A percentile compares a stretch with the other conserved stretches of the same genome.
phyloP scores from a whole-genome alignment of 2,329 filamentous ascomycete species.

The Aspergillus ochraceoroseus region DNA sequence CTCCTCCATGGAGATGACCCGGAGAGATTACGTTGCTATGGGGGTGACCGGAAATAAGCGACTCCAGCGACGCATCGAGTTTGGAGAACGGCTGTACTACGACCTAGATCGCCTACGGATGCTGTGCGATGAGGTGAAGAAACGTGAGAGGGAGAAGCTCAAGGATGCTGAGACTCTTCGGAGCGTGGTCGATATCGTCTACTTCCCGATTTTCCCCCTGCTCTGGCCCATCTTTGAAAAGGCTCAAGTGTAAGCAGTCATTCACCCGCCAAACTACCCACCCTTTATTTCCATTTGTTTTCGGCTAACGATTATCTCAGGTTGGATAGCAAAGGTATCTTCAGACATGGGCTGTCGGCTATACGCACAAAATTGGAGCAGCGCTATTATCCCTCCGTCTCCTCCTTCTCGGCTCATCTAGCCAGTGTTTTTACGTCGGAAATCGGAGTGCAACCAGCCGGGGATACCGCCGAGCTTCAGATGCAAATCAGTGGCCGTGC shows the following conservation, averaged over 20 bases:
- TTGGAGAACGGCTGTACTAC: slow-evolving; percentile 59
- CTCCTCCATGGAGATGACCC: slow-evolving; percentile 93
- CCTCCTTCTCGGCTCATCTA: slow-evolving; percentile 57
- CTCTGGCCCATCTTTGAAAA: slow-evolving; percentile 74
- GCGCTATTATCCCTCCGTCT: slow-evolving; percentile 57
- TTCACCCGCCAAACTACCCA: no score
- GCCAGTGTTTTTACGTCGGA: slow-evolving; percentile 53
- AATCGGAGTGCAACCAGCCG: slow-evolving; percentile 48
- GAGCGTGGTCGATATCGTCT: slow-evolving; percentile 78
- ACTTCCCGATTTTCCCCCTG: slow-evolving; percentile 78
- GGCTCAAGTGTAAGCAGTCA: slow-evolving; percentile 66
- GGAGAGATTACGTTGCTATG: slow-evolving; percentile 94
- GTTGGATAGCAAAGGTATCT: slow-evolving; percentile 52
- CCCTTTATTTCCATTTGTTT: background rate
- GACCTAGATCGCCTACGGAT: slow-evolving; percentile 73
- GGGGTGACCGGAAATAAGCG: slow-evolving; percentile 74
- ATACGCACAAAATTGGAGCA: slow-evolving; percentile 53
- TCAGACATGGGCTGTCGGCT: slow-evolving; percentile 50
- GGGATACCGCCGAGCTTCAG: slow-evolving; percentile 46
- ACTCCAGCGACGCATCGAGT: slow-evolving; percentile 77
- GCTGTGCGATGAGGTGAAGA: slow-evolving; percentile 65
- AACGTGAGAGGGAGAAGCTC: slow-evolving; percentile 72
- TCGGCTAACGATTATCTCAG: slow-evolving; percentile 25
- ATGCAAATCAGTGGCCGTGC: slow-evolving; percentile 48
- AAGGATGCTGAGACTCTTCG: slow-evolving; percentile 70